Evolutionary conservation across 2,329 filamentous ascomycete genomes (phyloP).

Genomic region (Dothistroma septosporum): DNA sequence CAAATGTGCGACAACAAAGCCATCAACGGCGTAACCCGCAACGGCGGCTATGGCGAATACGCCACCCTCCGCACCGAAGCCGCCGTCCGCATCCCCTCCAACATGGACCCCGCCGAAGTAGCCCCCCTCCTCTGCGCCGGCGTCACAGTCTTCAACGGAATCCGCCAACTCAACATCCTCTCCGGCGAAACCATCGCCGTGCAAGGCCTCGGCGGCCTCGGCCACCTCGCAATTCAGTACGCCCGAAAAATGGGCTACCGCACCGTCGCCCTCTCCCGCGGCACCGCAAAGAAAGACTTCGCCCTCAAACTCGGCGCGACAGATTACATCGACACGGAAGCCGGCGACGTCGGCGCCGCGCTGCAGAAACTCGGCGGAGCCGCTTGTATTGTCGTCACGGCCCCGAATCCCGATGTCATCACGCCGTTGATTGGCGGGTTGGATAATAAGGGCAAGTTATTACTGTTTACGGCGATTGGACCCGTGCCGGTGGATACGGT

Average conservation of each 20-base stretch:
- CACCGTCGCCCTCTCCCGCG: constrained; percentile 50
- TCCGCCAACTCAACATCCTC: constrained; percentile 46
- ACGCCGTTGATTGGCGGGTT: constrained; percentile 53
- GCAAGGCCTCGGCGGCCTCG: constrained; percentile 48
- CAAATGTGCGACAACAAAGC: constrained; percentile 63
- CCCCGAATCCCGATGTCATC: constrained; percentile 57
- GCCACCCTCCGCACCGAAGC: constrained; percentile 58
- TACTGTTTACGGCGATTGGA: constrained; percentile 54
- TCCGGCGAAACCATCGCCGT: constrained; percentile 48
- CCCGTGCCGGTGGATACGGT: constrained; percentile 44
- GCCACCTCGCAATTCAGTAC: constrained; percentile 53
- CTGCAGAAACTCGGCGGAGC: constrained; percentile 60
- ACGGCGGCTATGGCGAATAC: constrained; percentile 65
- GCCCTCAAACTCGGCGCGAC: constrained; percentile 54
- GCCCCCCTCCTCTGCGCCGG: constrained; percentile 49
- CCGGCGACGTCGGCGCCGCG: constrained; percentile 47
- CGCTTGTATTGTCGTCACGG: constrained; percentile 58
- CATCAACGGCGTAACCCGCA: constrained; percentile 61
- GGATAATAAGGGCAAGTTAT: constrained; percentile 53
- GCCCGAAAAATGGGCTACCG: constrained; percentile 50
- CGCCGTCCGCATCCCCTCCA: constrained; percentile 48
- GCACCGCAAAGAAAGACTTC: constrained; percentile 50
- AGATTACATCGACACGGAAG: constrained; percentile 54
- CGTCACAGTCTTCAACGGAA: constrained; percentile 52
- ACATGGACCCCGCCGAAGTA: constrained; percentile 45